Evolutionary conservation across 108 stramenopile genomes (phyloP).

Genomic region (Skeletonema tropicum): DNA sequence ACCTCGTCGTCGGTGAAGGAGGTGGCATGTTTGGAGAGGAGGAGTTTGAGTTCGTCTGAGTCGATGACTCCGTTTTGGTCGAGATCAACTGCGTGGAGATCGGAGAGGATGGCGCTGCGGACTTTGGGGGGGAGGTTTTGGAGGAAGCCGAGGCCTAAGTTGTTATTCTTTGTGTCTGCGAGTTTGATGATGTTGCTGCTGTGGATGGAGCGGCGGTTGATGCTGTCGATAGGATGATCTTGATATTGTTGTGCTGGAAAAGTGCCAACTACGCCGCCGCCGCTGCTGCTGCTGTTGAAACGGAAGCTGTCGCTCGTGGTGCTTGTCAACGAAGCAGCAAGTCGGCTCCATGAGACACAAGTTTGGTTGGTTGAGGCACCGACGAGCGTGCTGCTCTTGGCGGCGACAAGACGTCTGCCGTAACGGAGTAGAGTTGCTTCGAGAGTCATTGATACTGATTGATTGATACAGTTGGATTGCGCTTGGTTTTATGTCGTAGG

Average conservation of each 20-base stretch:
- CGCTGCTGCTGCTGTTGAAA: not conserved
- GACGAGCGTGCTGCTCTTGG: not conserved
- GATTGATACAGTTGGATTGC: too few species aligned
- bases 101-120: constrained; percentile 26
- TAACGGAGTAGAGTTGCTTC: not conserved
- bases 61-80: constrained; percentile 54
- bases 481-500: too few species aligned
- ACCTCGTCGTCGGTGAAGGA: constrained; percentile 79
- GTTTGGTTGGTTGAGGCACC: not conserved
- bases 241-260: not conserved
- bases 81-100: constrained; percentile 40
- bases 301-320: not conserved
- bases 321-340: not conserved
- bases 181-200: not conserved
- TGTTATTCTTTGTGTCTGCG: not conserved
- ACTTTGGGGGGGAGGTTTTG: constrained; percentile 14
- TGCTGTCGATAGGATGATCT: too few species aligned
- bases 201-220: not conserved
- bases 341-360: not conserved
- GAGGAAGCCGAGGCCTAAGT: not conserved
- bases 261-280: not conserved
- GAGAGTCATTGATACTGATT: not conserved
- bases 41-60: constrained; percentile 66
- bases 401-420: not conserved
- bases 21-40: constrained; percentile 59